These are phyloP conservation scores for Ophiocordyceps camponoti-rufipedis DNA, from an alignment of 2,329 filamentous ascomycete genomes.

Conservation along the genomic window DNA sequence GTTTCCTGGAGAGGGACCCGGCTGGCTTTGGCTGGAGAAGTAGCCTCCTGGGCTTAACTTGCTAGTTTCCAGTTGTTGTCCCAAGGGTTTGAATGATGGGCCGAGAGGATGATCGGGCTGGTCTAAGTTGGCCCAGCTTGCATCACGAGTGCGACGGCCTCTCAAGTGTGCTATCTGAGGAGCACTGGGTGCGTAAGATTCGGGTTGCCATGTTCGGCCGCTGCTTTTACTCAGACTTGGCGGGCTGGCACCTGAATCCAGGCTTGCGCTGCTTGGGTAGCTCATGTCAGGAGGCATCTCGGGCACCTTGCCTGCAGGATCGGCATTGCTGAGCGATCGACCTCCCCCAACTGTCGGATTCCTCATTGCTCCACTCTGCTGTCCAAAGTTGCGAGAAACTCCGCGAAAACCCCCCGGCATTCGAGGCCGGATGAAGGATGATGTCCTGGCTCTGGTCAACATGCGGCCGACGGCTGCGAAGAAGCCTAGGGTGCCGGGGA, in stretches of 20 bases:
- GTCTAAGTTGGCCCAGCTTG: not conserved
- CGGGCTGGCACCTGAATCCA: not conserved
- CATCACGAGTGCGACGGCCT: not conserved
- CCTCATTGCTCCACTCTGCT: too few relatives aligned
- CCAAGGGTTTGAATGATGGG: not conserved
- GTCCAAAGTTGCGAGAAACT: too few relatives aligned
- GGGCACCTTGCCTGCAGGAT: not conserved
- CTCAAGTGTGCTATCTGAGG: not conserved
- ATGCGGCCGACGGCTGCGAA: not conserved
- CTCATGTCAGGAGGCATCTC: not conserved
- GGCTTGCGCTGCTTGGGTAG: not conserved
- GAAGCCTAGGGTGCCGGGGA: not conserved
- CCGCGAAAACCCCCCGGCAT: too few relatives aligned
- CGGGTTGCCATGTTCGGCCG: not conserved
- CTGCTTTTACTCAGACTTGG: not conserved
- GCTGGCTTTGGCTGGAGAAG: not conserved
- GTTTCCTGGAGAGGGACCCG: not conserved
- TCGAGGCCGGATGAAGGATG: not conserved
- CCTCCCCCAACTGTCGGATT: too few relatives aligned
- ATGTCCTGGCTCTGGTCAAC: not conserved
- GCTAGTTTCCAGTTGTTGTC: not conserved
- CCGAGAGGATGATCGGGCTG: not conserved
- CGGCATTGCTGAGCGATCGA: not conserved
- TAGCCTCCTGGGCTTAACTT: not conserved
- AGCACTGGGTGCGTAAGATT: not conserved